Evolutionary conservation across 139 green algal species (phyloP), one percentile per base, ranked within the genome.

Genomic region (Asterochloris erici): DNA sequence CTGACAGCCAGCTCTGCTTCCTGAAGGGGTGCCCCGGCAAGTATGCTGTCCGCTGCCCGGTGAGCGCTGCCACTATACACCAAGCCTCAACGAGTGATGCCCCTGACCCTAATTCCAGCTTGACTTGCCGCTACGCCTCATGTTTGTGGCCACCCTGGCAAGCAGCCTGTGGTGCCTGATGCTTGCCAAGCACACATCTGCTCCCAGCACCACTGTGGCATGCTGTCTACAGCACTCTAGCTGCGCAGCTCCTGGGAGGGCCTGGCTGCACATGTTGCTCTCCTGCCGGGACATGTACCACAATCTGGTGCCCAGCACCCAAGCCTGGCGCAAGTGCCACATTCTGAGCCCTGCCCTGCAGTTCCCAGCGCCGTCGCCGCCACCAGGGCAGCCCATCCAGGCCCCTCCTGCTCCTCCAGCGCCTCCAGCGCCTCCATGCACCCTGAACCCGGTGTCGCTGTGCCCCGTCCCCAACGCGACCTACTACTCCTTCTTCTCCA

Each of bases 1-100:
- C 82, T 12, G 28, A n/a, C 17, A 54, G 24, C 68, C 73, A 63
- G 19, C 23, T 66, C 68, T 85, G 82, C 82, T 85, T 85, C 77
- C 82, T 85, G 27, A 82, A 85, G 76, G 82, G 82, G 66, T 85
- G 82, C 77, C 82, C 82, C 54, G 63, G 54, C 47, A 63, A 79
- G 14, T 79, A 75, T 62, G 68, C 82, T 12, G 60, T 79, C 38
- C 74, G 38, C 14, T 85, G 82, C 82, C 68, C 76, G n/a, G 82
- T 85, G 29, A 68, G 76, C 17, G 12, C 15, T 26, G 12, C 76
- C 70, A 19, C 19, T 71, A 2, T 9, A 21, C 17, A 26, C 17
- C 2, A 21, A 26, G 66, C 66, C 66, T 71, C 14, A 6, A 54
- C 38, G 6, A 10, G 38, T 54, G 38, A 6, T 54, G 38, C 38